Conservation (phyloP, 2,329 filamentous ascomycete genomes). For the Orbilia brochopaga region DNA sequence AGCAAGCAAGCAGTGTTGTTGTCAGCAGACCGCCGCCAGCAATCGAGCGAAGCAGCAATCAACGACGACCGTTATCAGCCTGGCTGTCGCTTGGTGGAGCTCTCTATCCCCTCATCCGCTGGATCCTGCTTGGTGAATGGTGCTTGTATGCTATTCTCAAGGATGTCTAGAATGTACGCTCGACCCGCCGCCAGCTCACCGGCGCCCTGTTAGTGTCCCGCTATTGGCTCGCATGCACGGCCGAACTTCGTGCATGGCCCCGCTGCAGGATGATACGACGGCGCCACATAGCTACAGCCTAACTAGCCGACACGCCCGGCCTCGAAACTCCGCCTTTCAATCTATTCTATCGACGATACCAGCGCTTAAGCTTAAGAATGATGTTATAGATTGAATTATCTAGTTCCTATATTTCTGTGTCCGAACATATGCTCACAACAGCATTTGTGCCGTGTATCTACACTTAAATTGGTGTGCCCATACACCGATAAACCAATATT, state of each 20-base stretch:
- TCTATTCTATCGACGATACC: too few species aligned
- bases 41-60: too few species aligned
- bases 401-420: too few species aligned
- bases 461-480: too few species aligned
- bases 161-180: background rate
- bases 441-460: too few species aligned
- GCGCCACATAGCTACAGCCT: background rate
- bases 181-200: constrained; percentile 3
- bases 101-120: background rate
- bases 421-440: too few species aligned
- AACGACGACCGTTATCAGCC: too few species aligned
- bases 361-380: too few species aligned
- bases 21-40: background rate
- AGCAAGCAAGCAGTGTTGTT: background rate
- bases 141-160: background rate
- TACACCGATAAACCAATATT: too few species aligned
- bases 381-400: too few species aligned
- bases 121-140: background rate
- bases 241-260: background rate
- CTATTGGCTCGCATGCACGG: constrained; percentile 1
- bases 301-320: background rate
- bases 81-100: background rate
- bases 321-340: background rate
- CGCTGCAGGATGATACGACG: background rate
- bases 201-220: background rate